A percentile compares a stretch with the other conserved stretches of the same genome.
phyloP scores from a whole-genome alignment of 2,329 filamentous ascomycete species.

The Curvularia eragrostidis region DNA sequence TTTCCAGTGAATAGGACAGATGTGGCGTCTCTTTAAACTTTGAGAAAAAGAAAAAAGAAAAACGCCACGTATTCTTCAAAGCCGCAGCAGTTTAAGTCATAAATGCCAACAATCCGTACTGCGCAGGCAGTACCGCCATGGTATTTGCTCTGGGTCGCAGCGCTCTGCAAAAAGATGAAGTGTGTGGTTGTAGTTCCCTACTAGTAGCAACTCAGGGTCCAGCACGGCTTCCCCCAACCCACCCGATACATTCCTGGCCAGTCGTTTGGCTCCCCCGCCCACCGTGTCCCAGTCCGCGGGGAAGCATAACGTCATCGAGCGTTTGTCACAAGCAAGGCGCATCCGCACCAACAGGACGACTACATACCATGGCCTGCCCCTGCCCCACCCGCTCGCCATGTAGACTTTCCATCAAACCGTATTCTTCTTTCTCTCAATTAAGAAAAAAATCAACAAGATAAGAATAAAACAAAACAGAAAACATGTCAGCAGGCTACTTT shows the following conservation, averaged over 20 bases:
- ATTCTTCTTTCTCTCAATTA: not conserved
- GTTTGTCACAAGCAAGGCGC: slow-evolving; percentile 9
- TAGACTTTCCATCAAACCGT: not conserved
- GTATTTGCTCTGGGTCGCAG: not conserved
- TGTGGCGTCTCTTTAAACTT: not conserved
- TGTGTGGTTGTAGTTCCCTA: not conserved
- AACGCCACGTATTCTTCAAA: not conserved
- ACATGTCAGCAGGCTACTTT: slow-evolving; percentile 48
- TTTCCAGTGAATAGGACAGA: not conserved
- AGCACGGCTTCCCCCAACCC: too few species aligned
- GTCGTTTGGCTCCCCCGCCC: slow-evolving; percentile 9
- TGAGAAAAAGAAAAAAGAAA: not conserved
- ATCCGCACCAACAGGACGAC: not conserved
- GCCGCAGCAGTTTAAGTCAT: not conserved
- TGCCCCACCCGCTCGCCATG: slow-evolving; percentile 8
- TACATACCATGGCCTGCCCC: not conserved
- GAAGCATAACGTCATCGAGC: slow-evolving; percentile 30
- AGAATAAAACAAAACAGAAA: not conserved
- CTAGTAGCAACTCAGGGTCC: not conserved
- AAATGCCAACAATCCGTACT: not conserved
- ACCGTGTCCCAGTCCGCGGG: slow-evolving; percentile 3
- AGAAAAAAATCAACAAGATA: too few species aligned
- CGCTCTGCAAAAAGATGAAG: not conserved
- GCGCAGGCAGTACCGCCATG: not conserved
- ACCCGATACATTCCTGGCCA: slow-evolving; percentile 12